Evolutionary conservation across 257 asterid genomes (phyloP).

Genomic region (Nicotiana benthamiana): DNA sequence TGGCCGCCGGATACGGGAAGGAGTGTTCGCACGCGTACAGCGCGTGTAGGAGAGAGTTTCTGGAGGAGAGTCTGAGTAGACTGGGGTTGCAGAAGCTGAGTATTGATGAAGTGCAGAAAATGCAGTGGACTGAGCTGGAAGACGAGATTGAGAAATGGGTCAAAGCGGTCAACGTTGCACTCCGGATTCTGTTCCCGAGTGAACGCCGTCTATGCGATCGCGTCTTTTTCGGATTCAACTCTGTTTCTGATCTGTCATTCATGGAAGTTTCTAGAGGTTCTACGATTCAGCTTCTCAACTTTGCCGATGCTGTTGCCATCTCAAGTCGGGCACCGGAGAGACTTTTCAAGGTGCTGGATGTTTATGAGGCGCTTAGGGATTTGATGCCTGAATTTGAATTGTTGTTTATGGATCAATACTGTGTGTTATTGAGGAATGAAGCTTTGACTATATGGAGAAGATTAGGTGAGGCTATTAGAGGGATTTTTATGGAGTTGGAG

Average conservation of each 20-base stretch:
- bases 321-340: constrained; percentile 97
- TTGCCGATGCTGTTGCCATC: constrained; percentile 84
- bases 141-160: constrained; percentile 94
- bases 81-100: constrained; percentile 79
- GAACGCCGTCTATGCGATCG: constrained; percentile 92
- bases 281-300: constrained; percentile 71
- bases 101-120: constrained; percentile 77
- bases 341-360: constrained; percentile 80
- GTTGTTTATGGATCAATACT: constrained; percentile 77
- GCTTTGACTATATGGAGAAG: constrained; percentile 82
- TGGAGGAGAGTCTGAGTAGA: constrained; percentile 91
- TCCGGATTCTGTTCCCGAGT: constrained; percentile 77
- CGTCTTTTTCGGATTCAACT: constrained; percentile 50
- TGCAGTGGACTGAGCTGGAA: constrained; percentile 83
- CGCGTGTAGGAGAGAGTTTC: constrained; percentile 66
- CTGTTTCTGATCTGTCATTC: constrained; percentile 75
- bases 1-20: constrained; percentile 78
- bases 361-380: constrained; percentile 80
- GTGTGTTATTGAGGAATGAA: constrained; percentile 62
- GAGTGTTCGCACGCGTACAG: constrained; percentile 90
- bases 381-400: constrained; percentile 82
- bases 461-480: constrained; percentile 77
- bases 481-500: constrained; percentile 91
- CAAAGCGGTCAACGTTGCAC: constrained; percentile 64
- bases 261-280: constrained; percentile 95